These are phyloP conservation scores for Acanthamoeba triangularis DNA, from an alignment of 208 protist genomes.

Conservation along the genomic window DNA sequence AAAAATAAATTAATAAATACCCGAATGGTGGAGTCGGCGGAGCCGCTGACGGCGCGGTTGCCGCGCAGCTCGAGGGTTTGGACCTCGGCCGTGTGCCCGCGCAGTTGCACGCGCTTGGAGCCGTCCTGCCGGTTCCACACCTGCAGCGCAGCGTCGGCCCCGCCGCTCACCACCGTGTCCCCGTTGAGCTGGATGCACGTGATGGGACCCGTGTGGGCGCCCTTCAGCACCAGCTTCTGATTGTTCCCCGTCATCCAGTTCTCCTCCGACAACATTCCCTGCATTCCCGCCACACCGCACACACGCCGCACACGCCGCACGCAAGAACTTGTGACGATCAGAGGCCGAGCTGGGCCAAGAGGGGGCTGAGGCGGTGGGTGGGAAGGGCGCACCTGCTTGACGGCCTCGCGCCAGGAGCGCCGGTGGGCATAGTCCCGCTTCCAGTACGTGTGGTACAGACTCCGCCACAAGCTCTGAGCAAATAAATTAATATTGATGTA, in stretches of 20 bases:
- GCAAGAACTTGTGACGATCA: neutral
- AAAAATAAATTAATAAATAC: neutral
- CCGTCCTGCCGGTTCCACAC: slow-evolving; percentile 51
- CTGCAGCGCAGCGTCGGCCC: slow-evolving; percentile 49
- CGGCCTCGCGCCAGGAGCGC: slow-evolving; percentile 18
- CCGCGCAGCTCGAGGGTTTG: slow-evolving; percentile 15
- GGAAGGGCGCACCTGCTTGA: neutral
- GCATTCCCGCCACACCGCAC: neutral
- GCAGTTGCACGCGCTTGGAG: slow-evolving; percentile 20
- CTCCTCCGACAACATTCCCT: slow-evolving; percentile 41
- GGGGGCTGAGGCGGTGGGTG: neutral
- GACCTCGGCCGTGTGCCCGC: slow-evolving; percentile 41
- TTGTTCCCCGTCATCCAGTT: slow-evolving; percentile 25
- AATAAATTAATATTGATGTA: neutral
- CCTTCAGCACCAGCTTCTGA: slow-evolving; percentile 41
- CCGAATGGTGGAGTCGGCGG: slow-evolving; percentile 48
- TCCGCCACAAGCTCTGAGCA: slow-evolving; percentile 28
- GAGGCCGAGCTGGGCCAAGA: no score
- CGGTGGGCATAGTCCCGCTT: slow-evolving; percentile 54
- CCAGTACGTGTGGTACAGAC: slow-evolving; percentile 56
- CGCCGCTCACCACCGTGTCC: slow-evolving; percentile 45
- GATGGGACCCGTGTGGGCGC: slow-evolving; percentile 47
- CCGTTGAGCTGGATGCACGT: slow-evolving; percentile 50
- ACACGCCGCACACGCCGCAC: no score
- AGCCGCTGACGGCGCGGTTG: slow-evolving; percentile 50